Evolutionary conservation across 768 basidiomycete species (phyloP), one percentile per base, ranked within the genome.

Genomic region (Gyrodon lividus): DNA sequence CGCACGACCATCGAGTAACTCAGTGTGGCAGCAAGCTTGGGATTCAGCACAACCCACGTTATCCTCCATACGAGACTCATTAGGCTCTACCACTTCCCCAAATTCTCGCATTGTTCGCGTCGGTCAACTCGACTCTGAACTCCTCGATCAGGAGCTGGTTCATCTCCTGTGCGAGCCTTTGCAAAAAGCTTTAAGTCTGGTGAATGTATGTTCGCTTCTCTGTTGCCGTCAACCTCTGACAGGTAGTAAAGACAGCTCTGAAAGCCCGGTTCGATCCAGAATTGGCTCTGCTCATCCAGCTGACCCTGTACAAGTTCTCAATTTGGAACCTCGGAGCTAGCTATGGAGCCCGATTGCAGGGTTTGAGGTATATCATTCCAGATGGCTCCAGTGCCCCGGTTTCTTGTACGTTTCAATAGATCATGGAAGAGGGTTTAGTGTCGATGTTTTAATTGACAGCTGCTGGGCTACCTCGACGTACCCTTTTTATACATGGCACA

Each of bases 91-190:
- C 8, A 46, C 64, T 14, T 48, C 63, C n/a, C 68, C 73, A 22
- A 48, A 55, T 42, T 64, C 76, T 23, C 77, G 86, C n/a, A 71
- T 86, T 26, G 74, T 83, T 22, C 88, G 94, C 39, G 92, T 98
- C 43, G 88, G 89, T 7, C 91, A 96, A 68, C 82, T 98, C 47
- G 96, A 98, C 67, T 84, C 95, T 3, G 87, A 92, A 59, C 77
- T 95, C 20, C 78, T 98, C 43, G 96, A 98, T 72, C 82, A 86
- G 58, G 93, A 97, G 56, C 80, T 98, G 16, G 82, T 88, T 28
- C 79, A 84, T 24, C 72, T 97, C 53, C 77, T 98, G 28, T 83
- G 82, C 61, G 89, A 89, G 48, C 94, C 93, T n/a, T 68, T 98
- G 43, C 74, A 75, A 55, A 87, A 80, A 52, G 84, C 93, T 1